Evolutionary conservation across 331 rosid species (phyloP).

Genomic region (Malus hybrid): DNA sequence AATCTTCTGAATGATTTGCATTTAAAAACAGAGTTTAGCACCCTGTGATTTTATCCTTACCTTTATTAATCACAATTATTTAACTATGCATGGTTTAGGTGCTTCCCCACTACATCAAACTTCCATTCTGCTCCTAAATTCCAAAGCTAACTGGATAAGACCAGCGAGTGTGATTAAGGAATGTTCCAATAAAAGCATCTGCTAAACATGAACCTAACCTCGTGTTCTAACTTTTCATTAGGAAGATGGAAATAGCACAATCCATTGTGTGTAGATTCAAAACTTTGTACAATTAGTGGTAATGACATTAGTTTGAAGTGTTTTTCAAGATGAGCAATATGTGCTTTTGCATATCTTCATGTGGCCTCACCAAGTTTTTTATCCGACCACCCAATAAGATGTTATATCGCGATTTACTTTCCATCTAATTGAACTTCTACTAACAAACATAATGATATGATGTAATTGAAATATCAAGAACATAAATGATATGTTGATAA

Average conservation of each 20-base stretch:
- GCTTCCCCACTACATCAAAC: constrained; percentile 45
- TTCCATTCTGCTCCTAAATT: constrained; percentile 23
- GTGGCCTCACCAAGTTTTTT: no score
- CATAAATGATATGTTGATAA: no score
- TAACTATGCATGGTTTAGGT: constrained; percentile 25
- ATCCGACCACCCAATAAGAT: no score
- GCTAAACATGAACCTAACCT: neutral
- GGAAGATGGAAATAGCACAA: neutral
- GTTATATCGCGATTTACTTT: neutral
- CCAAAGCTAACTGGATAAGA: constrained; percentile 40
- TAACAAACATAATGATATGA: neutral
- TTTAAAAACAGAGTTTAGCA: constrained; percentile 4
- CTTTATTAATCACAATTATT: neutral
- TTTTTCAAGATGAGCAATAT: neutral
- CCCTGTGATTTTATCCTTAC: constrained; percentile 7
- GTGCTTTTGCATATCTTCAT: no score
- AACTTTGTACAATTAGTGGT: neutral
- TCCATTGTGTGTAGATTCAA: neutral
- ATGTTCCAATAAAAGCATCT: constrained; percentile 3
- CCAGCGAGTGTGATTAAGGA: constrained; percentile 9
- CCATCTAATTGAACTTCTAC: no score
- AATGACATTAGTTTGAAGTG: neutral
- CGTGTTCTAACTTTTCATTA: neutral
- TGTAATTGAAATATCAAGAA: neutral
- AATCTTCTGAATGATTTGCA: constrained; percentile 21